Base-by-base conservation (phyloP, 1,284 basidiomycete genomes). In the Ceratobasidium sp. region DNA sequence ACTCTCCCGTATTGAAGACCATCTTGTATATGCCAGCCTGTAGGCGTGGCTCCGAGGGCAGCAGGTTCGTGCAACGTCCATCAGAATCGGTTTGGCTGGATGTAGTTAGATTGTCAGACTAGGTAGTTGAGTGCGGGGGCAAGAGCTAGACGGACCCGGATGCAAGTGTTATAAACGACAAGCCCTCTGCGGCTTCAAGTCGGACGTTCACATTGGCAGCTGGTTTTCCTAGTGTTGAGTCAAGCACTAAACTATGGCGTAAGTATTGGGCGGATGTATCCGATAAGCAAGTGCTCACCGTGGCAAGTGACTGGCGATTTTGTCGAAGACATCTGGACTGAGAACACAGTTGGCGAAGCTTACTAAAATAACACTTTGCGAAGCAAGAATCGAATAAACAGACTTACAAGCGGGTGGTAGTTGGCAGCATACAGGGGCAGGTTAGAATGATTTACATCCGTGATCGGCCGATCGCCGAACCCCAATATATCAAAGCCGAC, bases 281-380 rank as follows among this genome's bases (percentile, higher is more conserved):
- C 14, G 31, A 50, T 56, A 4, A 29, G 19, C 56, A 74, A 62
- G 41, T 36, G 60, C 86, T 73, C 77, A 93, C 94, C 90, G 79
- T 97, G 95, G 81, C 96, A 97, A 47, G 96, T 97, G 76, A 97
- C 93, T 0, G 94, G 93, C 1, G 94, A 94, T 79, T 60, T 72
- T 60, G 54, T 31, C 9, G 27, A n/a, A 15, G 69, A 48, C 69
- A 72, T 60, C n/a, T 60, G 45, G 44, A 3, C 6, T 15, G 27
- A 22, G 41, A 14, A n/a, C 6, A n/a, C 2, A n/a, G 56, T 36
- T 41, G 19, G 29, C n/a, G n/a, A n/a, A 64, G 45, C 33, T 27
- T 15, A 22, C 22, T 1, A 1, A 2, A 17, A 15, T 27, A n/a
- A 36, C 1, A 22, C 17, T 6, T 22, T 24, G 53, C 22, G 4